phyloP scores from a whole-genome alignment of 257 asterid species.

The Scutellaria galericulata region DNA sequence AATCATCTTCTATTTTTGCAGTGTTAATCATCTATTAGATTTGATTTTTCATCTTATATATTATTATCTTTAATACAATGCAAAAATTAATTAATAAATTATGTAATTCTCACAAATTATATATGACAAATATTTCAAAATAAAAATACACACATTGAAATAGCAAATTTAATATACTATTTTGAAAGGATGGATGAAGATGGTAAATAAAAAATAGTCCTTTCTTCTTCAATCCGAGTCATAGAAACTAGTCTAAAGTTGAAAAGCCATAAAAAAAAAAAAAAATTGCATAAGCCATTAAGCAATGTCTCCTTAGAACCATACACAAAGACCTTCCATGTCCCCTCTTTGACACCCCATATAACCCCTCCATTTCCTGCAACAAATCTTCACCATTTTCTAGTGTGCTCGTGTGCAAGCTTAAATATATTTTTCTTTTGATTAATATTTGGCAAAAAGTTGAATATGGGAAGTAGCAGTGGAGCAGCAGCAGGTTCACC shows the following conservation, averaged over 20 bases:
- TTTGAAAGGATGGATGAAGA: too few relatives aligned
- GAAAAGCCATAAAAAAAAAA: constrained; percentile 25
- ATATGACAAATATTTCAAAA: too few relatives aligned
- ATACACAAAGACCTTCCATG: constrained; percentile 63
- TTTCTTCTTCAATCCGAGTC: constrained; percentile 30
- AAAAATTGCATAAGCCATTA: constrained; percentile 64
- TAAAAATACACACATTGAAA: too few relatives aligned
- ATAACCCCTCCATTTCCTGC: constrained; percentile 37
- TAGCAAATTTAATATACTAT: too few relatives aligned
- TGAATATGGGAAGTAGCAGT: neutral
- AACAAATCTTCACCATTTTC: constrained; percentile 52
- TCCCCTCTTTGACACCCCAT: constrained; percentile 48
- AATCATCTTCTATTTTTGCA: too few relatives aligned
- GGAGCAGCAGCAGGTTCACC: constrained; percentile 56
- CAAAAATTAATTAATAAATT: too few relatives aligned
- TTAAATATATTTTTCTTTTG: neutral
- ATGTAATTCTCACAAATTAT: too few relatives aligned
- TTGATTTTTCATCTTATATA: too few relatives aligned
- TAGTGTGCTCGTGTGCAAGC: constrained; percentile 66
- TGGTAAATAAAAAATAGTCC: neutral
- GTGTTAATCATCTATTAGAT: too few relatives aligned
- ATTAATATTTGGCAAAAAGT: neutral
- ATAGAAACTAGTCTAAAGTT: neutral
- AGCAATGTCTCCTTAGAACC: constrained; percentile 72
- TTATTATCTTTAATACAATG: too few relatives aligned